Percentiles rank a stretch among this genome's conserved stretches.
These are phyloP conservation scores for Claviceps pazoutovae DNA, from an alignment of 2,329 filamentous ascomycete species.

Conservation along the genomic window DNA sequence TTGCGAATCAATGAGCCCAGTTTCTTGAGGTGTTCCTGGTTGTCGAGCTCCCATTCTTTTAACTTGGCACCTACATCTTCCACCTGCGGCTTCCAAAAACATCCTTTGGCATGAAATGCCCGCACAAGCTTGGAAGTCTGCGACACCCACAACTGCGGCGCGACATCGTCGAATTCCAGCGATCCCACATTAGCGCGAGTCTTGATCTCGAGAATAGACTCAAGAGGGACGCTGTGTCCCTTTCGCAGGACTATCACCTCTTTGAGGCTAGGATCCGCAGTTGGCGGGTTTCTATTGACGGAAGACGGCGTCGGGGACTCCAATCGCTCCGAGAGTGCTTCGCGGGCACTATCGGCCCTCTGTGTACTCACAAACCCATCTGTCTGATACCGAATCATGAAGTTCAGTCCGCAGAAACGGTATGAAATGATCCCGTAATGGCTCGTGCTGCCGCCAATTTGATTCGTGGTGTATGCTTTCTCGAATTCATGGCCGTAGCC, in stretches of 20 bases:
- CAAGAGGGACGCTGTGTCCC: constrained; percentile 18
- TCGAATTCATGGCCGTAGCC: constrained; percentile 32
- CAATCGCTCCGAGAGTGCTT: constrained; percentile 12
- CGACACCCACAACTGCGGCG: constrained; percentile 29
- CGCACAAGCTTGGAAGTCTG: constrained; percentile 33
- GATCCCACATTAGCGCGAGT: constrained; percentile 21
- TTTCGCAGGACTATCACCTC: constrained; percentile 17
- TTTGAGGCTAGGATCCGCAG: constrained; percentile 7
- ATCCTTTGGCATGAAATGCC: constrained; percentile 25
- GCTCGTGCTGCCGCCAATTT: constrained; percentile 24
- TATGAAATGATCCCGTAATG: constrained; percentile 33
- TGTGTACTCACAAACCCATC: constrained; percentile 23
- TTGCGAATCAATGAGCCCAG: constrained; percentile 18
- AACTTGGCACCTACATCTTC: constrained; percentile 21
- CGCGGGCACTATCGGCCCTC: too few species aligned
- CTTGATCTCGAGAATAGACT: constrained; percentile 31
- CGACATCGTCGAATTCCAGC: constrained; percentile 21
- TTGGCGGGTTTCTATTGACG: neutral
- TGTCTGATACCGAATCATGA: constrained; percentile 29
- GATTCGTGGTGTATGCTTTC: constrained; percentile 25
- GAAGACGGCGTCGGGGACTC: constrained; percentile 14
- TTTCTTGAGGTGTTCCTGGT: constrained; percentile 17
- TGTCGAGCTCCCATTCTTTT: constrained; percentile 20
- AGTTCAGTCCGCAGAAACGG: constrained; percentile 23
- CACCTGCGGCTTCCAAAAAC: constrained; percentile 16